Evolutionary conservation across 768 basidiomycete genomes (phyloP).

Genomic region (Phylloporus arenicola): DNA sequence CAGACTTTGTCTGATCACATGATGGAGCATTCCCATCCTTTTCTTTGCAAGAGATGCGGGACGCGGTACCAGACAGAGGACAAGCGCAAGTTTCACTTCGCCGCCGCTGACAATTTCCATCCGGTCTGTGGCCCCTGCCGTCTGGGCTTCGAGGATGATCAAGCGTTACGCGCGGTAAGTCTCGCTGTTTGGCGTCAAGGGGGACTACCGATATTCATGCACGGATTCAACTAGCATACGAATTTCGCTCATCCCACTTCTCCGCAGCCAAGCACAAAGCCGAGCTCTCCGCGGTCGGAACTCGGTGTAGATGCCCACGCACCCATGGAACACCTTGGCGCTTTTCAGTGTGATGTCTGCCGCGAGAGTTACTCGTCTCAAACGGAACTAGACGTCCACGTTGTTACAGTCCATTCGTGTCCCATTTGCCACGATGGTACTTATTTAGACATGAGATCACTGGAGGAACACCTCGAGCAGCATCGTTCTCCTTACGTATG

Average conservation of each 20-base stretch:
- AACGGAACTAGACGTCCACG: constrained; percentile 26
- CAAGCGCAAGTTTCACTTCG: constrained; percentile 34
- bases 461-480: constrained; percentile 29
- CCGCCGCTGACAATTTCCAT: constrained; percentile 32
- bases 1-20: constrained; percentile 26
- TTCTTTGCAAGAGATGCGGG: constrained; percentile 26
- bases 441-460: constrained; percentile 18
- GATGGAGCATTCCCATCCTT: constrained; percentile 23
- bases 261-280: constrained; percentile 9
- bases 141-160: constrained; percentile 34
- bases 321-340: background rate
- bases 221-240: constrained; percentile 14
- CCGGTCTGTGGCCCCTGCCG: constrained; percentile 32
- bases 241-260: constrained; percentile 12
- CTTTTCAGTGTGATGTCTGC: constrained; percentile 22
- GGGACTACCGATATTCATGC: constrained; percentile 7
- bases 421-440: constrained; percentile 30
- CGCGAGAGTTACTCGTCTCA: constrained; percentile 19
- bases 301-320: constrained; percentile 3
- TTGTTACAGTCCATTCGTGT: constrained; percentile 29
- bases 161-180: constrained; percentile 27
- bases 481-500: constrained; percentile 27
- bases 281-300: constrained; percentile 9
- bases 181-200: constrained; percentile 2
- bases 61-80: constrained; percentile 34